Base-by-base conservation (phyloP, 306 rosid species). In the Lupinus albus region DNA sequence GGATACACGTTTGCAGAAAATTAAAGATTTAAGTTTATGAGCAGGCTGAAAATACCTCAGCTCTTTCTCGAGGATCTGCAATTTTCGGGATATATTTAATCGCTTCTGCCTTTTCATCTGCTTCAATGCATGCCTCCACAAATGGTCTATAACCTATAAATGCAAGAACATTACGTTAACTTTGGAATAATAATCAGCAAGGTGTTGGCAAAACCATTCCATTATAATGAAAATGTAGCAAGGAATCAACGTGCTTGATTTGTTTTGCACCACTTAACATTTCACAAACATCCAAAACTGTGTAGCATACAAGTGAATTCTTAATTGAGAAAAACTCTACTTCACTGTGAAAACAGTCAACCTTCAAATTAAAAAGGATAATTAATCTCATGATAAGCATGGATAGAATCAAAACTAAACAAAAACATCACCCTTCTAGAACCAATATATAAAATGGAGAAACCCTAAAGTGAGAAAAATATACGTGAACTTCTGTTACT, bases 61-160 rank as follows among this genome's bases (percentile, higher is more conserved):
- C 98, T 78, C 74, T 89, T 83, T 93, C 98, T 79, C 96, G 85
- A 64, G 91, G 96, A 77, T 93, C 98, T 11, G 94, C 78, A 38
- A 93, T 85, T 81, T 93, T 93, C 15, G 98, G 96, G 82, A 93
- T 89, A 80, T 93, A 89, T 77, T 93, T 93, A 65, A 93, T 63
- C 61, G 98, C 97, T 75, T 93, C 98, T 39, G 74, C 94, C 67
- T 85, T 93, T 72, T 93, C 98, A 67, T 88, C 96, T 68, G 98
- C 98, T 35, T 93, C 98, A 70, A 89, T 55, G 83, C 98, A 93
- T 60, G 97, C 97, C 85, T 93, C 98, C 47, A 93, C 98, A 78
- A 93, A 93, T 64, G 97, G 98, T 74, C 85, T 83, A 56, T 73
- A 93, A 60, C 98, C 98, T 93, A 63, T 38, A 58, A 53, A 76